Conservation (phyloP, 441 rosid genomes). For the Eutrema salsugineum region DNA sequence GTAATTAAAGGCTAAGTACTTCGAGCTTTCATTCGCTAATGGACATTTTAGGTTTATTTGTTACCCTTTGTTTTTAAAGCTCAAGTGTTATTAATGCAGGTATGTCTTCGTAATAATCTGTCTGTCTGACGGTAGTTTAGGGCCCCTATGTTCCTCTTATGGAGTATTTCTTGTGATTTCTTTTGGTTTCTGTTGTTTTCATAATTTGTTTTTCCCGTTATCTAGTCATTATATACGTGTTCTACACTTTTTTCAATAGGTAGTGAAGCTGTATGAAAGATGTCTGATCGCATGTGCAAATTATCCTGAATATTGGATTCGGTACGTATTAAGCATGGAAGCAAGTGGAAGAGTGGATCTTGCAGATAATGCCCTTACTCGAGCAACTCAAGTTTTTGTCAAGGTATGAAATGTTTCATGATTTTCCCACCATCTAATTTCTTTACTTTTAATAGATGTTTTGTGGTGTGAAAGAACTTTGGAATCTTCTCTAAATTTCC, state of each 20-base stretch:
- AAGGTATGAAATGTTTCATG: constrained; percentile 52
- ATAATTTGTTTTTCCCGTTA: not conserved
- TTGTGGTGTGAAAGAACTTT: not conserved
- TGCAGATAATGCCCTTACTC: constrained; percentile 77
- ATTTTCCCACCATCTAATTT: not conserved
- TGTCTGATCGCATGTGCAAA: constrained; percentile 92
- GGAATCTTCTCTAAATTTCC: not conserved
- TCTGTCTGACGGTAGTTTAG: not conserved
- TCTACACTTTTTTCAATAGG: constrained; percentile 36
- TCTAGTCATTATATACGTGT: not conserved
- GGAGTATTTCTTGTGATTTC: not conserved
- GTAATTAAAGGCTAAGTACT: not conserved
- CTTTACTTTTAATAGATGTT: not conserved
- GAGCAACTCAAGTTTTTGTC: constrained; percentile 92
- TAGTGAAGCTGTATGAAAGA: constrained; percentile 89
- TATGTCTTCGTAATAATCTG: not conserved
- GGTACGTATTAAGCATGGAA: constrained; percentile 83
- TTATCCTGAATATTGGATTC: constrained; percentile 88
- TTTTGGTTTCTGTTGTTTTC: not conserved
- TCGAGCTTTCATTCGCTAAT: not conserved
- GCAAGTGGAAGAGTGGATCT: constrained; percentile 74
- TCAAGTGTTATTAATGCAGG: not conserved
- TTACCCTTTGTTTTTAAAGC: not conserved
- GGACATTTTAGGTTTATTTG: not conserved
- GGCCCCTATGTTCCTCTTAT: not conserved